Percentiles rank a stretch among this genome's conserved stretches.
phyloP scores from a whole-genome alignment of 306 rosid genomes.

The Sindora glabra region DNA sequence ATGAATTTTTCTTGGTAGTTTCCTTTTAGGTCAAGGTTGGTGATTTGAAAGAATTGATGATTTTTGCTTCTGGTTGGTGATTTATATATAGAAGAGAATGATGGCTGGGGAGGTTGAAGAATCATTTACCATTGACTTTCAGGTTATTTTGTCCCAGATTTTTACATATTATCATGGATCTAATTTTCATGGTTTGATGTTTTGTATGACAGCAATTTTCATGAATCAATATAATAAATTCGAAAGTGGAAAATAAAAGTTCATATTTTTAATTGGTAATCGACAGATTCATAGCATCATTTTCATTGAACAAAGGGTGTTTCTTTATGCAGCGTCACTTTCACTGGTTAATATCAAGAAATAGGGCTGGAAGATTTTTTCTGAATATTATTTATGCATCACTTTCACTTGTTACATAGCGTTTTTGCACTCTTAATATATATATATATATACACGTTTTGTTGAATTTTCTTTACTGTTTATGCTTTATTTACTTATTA shows the following conservation, averaged over 20 bases:
- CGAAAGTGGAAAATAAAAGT: background rate
- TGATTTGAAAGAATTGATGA: conserved; percentile 14
- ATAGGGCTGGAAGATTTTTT: too few relatives aligned
- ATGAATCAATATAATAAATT: background rate
- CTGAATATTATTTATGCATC: background rate
- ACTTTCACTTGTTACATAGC: background rate
- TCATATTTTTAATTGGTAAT: background rate
- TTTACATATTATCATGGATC: conserved; percentile 16
- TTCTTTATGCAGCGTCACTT: too few relatives aligned
- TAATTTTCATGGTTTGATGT: background rate
- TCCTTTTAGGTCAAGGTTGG: background rate
- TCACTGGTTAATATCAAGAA: too few relatives aligned
- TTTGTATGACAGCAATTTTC: background rate
- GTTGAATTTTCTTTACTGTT: too few relatives aligned
- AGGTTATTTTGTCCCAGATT: conserved; percentile 31
- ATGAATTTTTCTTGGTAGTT: background rate
- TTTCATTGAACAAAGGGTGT: background rate
- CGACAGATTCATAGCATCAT: background rate
- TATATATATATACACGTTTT: too few relatives aligned
- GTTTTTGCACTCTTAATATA: too few relatives aligned
- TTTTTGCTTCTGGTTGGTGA: conserved; percentile 21
- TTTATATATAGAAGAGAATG: background rate
- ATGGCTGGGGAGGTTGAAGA: conserved; percentile 71
- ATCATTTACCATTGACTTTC: conserved; percentile 40
- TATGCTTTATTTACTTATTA: too few relatives aligned